Percentiles rank a stretch among this genome's conserved stretches.
Conservation (phyloP, 1,284 basidiomycete species). For the Abortiporus biennis region DNA sequence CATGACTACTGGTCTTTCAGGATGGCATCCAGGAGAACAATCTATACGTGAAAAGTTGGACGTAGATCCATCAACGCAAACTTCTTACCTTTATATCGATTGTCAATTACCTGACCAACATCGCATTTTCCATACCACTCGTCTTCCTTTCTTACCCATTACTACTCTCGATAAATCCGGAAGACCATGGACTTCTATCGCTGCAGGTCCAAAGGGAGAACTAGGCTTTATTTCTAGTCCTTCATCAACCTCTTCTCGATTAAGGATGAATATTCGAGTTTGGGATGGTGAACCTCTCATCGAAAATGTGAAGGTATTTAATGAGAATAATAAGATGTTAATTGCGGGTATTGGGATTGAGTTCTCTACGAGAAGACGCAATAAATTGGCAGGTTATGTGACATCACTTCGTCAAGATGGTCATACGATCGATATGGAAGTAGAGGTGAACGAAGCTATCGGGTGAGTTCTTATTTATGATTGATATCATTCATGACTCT, state of each 20-base stretch:
- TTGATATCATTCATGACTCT: neutral
- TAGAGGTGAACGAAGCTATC: slow-evolving; percentile 50
- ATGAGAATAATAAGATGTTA: slow-evolving; percentile 25
- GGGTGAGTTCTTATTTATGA: slow-evolving; percentile 33
- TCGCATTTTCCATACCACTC: slow-evolving; percentile 27
- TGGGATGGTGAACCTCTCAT: slow-evolving; percentile 55
- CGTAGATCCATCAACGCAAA: slow-evolving; percentile 18
- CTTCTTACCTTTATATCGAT: slow-evolving; percentile 25
- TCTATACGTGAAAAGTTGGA: slow-evolving; percentile 28
- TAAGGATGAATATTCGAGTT: slow-evolving; percentile 36
- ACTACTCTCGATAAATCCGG: slow-evolving; percentile 28
- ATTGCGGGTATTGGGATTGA: slow-evolving; percentile 59
- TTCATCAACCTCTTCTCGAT: slow-evolving; percentile 27
- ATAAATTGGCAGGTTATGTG: slow-evolving; percentile 55
- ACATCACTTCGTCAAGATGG: slow-evolving; percentile 21
- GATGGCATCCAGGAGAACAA: slow-evolving; percentile 35
- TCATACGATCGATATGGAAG: slow-evolving; percentile 20
- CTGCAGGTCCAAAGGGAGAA: slow-evolving; percentile 25
- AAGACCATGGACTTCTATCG: slow-evolving; percentile 34
- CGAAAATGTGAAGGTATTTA: slow-evolving; percentile 28
- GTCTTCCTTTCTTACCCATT: slow-evolving; percentile 34
- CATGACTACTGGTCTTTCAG: no score
- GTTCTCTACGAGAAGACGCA: slow-evolving; percentile 48
- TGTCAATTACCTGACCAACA: slow-evolving; percentile 31
- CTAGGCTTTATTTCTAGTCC: slow-evolving; percentile 40